Evolutionary conservation across 352 stramenopile genomes (phyloP).

Genomic region (Vaucheria bursata): DNA sequence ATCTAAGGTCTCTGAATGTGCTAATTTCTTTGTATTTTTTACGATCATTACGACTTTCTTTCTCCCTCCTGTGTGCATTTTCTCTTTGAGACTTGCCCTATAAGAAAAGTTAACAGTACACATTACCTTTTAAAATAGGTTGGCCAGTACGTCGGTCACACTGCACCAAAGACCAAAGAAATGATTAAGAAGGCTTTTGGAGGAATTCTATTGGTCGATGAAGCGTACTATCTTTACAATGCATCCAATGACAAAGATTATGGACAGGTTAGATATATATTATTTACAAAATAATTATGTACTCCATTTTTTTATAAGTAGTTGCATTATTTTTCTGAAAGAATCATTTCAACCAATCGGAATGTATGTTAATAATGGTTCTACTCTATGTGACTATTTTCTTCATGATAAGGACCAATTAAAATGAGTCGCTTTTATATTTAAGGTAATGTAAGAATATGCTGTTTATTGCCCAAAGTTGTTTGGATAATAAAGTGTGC

Average conservation of each 20-base stretch:
- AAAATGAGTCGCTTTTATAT: no score
- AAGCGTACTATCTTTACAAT: slow-evolving; percentile 83
- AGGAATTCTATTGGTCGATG: slow-evolving; percentile 67
- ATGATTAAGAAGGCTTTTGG: slow-evolving; percentile 54
- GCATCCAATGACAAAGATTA: slow-evolving; percentile 75
- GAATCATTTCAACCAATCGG: no score
- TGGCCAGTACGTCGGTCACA: slow-evolving; percentile 75
- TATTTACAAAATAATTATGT: background rate
- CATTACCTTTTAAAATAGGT: slow-evolving; percentile 36
- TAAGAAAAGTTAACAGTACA: slow-evolving; percentile 28
- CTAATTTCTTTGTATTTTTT: no score
- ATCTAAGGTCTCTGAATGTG: no score
- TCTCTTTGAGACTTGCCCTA: slow-evolving; percentile 30
- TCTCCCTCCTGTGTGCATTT: slow-evolving; percentile 14
- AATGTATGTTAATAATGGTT: no score
- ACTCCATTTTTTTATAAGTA: no score
- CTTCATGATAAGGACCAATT: background rate
- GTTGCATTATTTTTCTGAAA: no score
- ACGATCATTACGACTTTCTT: no score
- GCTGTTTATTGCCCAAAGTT: no score
- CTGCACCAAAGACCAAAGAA: slow-evolving; percentile 71
- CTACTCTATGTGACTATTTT: slow-evolving; percentile 74
- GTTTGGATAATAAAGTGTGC: no score
- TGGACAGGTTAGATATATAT: slow-evolving; percentile 37
- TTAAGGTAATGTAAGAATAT: no score